A percentile compares a stretch with the other conserved stretches of the same genome.
phyloP scores from a whole-genome alignment of 2,329 filamentous ascomycete genomes.

The Trichoderma endophyticum region DNA sequence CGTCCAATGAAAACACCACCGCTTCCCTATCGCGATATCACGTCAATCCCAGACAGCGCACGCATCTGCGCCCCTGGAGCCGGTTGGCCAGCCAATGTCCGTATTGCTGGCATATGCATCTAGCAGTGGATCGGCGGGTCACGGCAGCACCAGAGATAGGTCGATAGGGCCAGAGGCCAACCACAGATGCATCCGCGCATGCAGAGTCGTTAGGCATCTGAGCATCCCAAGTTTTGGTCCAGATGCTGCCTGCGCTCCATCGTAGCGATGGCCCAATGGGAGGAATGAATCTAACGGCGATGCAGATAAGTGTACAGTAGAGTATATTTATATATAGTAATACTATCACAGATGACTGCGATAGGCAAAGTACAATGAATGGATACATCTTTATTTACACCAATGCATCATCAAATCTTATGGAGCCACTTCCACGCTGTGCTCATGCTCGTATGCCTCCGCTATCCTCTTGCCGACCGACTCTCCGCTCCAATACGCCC shows the following conservation, averaged over 20 bases:
- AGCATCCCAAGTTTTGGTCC: not conserved
- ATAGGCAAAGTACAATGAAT: not conserved
- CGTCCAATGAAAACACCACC: not conserved
- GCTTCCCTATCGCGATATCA: conserved; percentile 3
- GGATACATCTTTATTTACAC: not conserved
- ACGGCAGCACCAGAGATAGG: not conserved
- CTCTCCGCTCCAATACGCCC: conserved; percentile 90
- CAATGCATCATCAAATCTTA: not conserved
- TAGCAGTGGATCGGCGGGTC: conserved; percentile 15
- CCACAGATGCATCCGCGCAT: conserved; percentile 4
- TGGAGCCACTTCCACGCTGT: conserved; percentile 28
- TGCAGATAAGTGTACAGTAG: not conserved
- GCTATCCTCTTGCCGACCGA: conserved; percentile 65
- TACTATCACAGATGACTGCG: not conserved
- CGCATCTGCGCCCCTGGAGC: conserved; percentile 5
- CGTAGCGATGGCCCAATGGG: not conserved
- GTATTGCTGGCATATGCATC: conserved; percentile 16
- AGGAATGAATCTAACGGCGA: not conserved
- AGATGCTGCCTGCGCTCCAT: not conserved
- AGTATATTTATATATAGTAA: not conserved
- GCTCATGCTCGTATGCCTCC: conserved; percentile 42
- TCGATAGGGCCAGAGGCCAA: conserved; percentile 5
- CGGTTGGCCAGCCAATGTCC: conserved; percentile 13
- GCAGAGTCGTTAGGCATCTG: conserved; percentile 8
- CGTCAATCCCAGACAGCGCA: conserved; percentile 4